These are phyloP conservation scores for Rhizopus delemar DNA, from an alignment of 371 early-diverging fungal genomes.

Conservation along the genomic window DNA sequence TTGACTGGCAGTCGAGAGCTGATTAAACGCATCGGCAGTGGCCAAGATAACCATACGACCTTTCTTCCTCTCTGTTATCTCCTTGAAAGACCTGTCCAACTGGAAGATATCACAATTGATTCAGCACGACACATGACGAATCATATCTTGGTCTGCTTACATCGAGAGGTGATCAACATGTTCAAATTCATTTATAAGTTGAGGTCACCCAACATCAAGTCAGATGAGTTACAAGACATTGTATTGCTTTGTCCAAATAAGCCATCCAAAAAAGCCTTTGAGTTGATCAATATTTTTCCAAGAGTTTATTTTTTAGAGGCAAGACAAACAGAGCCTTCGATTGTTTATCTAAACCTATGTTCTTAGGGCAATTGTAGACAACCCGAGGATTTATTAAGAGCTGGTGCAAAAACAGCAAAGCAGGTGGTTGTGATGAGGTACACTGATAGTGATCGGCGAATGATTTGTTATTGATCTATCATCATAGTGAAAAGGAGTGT, in stretches of 20 bases:
- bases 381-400: conserved; percentile 55
- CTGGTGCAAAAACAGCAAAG: conserved; percentile 53
- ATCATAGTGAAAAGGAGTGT: conserved; percentile 34
- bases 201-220: conserved; percentile 30
- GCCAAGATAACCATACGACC: neutral
- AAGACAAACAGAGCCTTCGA: conserved; percentile 14
- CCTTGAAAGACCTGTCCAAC: conserved; percentile 28
- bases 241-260: conserved; percentile 44
- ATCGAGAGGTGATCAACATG: conserved; percentile 37
- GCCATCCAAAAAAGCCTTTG: conserved; percentile 43
- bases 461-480: neutral
- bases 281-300: conserved; percentile 48
- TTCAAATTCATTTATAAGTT: conserved; percentile 45
- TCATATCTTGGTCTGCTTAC: conserved; percentile 43
- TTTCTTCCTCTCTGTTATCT: conserved; percentile 45
- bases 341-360: conserved; percentile 8
- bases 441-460: neutral
- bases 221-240: conserved; percentile 48
- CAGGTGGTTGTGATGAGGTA: conserved; percentile 58
- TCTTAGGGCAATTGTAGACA: conserved; percentile 54
- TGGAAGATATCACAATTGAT: conserved; percentile 26
- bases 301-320: conserved; percentile 53
- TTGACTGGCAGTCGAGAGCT: conserved; percentile 15
- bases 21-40: conserved; percentile 1
- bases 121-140: conserved; percentile 29